Conservation (phyloP, 2,329 filamentous ascomycete genomes). For the Trichoderma koningiopsis region DNA sequence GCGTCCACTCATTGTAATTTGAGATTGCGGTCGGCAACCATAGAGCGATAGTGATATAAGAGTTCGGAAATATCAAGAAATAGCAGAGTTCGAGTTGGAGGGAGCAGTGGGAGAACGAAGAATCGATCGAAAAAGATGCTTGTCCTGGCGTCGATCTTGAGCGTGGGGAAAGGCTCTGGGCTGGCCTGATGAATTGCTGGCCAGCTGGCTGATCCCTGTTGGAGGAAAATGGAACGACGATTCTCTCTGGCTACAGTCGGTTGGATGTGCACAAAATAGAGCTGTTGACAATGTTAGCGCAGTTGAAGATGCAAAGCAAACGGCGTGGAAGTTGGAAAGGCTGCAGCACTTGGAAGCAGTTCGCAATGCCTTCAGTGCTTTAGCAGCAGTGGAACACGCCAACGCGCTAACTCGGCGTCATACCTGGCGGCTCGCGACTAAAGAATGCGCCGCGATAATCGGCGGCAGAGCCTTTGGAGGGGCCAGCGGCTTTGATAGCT, state of each 20-base stretch:
- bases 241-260: not conserved
- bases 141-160: not conserved
- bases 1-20: constrained; percentile 31
- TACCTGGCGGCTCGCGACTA: constrained; percentile 18
- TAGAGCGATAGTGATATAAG: not conserved
- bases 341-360: not conserved
- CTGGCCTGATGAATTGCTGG: not conserved
- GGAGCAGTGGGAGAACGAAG: not conserved
- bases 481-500: not conserved
- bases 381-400: not conserved
- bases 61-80: not conserved
- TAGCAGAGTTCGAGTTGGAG: not conserved
- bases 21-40: not conserved
- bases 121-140: not conserved
- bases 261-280: not conserved
- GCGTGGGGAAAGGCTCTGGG: not conserved
- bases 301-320: not conserved
- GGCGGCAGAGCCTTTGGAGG: constrained; percentile 2
- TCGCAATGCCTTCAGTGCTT: not conserved
- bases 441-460: not conserved
- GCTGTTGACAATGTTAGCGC: not conserved
- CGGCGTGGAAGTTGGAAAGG: not conserved
- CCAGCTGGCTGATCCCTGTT: not conserved
- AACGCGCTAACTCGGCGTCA: constrained; percentile 17
- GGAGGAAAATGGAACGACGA: not conserved